Evolutionary conservation across 768 basidiomycete species (phyloP), one percentile per base, ranked within the genome.

Genomic region (Amanita jacksonii): DNA sequence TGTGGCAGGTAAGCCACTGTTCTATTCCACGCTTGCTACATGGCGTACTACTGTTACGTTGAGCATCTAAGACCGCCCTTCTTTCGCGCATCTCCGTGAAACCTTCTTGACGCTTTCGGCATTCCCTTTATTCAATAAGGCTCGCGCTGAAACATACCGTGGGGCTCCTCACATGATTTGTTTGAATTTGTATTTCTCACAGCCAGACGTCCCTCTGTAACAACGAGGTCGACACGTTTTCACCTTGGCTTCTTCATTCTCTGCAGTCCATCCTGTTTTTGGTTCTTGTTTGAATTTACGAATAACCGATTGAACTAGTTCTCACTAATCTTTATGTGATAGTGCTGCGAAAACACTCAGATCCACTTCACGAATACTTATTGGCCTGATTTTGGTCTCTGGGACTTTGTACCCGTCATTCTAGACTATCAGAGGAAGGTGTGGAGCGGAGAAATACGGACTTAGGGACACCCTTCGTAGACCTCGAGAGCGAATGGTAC

Each of bases 381-480:
- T 55, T 99, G 96, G 96, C 96, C 96, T 0, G 83, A 92, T 43
- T 94, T 96, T 55, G 86, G 91, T 4, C 57, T 97, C 2, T 69
- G 76, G 45, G 87, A 98, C 51, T 77, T 99, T 53, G 60, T 96
- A 18, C 89, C 91, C 1, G 79, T 98, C 41, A 62, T 99, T 15
- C 67, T 98, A 33, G 81, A 86, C 41, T 98, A 82, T 62, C 94
- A 99, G 59, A 75, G 77, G 36, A 85, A 84, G 58, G 60, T 72
- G 4, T 87, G 83, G 82, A 57, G 55, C 50, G 31, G 34, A 36
- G 36, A 43, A 36, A 10, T 24, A 18, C 16, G 33, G 41, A 13
- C 13, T 19, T 42, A 42, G 41, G 28, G 28, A n/a, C 23, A 10
- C 12, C 10, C 8, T 30, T 2, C 15, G n/a, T 35, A 33, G 42